Conservation (phyloP, 1,284 basidiomycete genomes). For the Gomphus bonarii region DNA sequence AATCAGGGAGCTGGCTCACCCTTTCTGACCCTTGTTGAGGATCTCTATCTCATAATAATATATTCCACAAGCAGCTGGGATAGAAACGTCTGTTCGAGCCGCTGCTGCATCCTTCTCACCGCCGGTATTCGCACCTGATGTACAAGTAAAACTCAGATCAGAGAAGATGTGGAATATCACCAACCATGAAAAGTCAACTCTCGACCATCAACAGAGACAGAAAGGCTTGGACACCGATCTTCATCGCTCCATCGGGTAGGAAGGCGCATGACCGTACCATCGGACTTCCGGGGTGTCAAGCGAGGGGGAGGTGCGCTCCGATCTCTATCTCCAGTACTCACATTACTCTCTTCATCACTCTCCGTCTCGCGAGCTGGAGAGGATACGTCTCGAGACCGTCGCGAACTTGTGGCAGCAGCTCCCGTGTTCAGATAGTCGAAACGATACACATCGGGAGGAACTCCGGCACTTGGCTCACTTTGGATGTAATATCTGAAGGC, state of each 20-base stretch:
- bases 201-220: slow-evolving; percentile 56
- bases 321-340: slow-evolving; percentile 9
- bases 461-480: slow-evolving; percentile 40
- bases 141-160: slow-evolving; percentile 5
- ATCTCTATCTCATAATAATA: slow-evolving; percentile 89
- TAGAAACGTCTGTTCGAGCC: slow-evolving; percentile 61
- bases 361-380: slow-evolving; percentile 18
- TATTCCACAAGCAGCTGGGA: slow-evolving; percentile 77
- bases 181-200: slow-evolving; percentile 59
- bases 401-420: slow-evolving; percentile 14
- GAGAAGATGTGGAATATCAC: slow-evolving; percentile 10
- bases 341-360: slow-evolving; percentile 10
- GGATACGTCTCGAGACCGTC: slow-evolving; percentile 27
- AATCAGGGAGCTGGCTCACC: slow-evolving; percentile 32
- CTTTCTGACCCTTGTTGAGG: slow-evolving; percentile 66
- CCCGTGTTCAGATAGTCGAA: slow-evolving; percentile 15
- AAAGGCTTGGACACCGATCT: slow-evolving; percentile 47
- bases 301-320: slow-evolving; percentile 25
- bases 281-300: slow-evolving; percentile 22
- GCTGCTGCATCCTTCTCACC: slow-evolving; percentile 77
- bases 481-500: slow-evolving; percentile 57
- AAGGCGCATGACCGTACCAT: slow-evolving; percentile 26
- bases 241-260: slow-evolving; percentile 73
- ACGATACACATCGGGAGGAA: slow-evolving; percentile 29
- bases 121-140: slow-evolving; percentile 37